phyloP scores from a whole-genome alignment of 352 stramenopile species.

The Pythium diclinum region DNA sequence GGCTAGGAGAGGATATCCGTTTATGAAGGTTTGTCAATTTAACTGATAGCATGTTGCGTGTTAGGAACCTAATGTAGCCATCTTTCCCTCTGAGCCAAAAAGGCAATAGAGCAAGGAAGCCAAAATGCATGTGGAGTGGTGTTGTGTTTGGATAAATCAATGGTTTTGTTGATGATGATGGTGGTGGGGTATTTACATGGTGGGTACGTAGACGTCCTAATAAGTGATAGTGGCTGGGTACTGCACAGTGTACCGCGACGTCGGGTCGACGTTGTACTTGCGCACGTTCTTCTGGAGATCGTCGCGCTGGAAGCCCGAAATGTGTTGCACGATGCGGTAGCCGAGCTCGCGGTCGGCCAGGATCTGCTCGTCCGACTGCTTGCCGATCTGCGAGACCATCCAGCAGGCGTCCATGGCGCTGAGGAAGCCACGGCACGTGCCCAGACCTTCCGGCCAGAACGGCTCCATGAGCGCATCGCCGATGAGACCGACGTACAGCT shows the following conservation, averaged over 20 bases:
- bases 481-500: slow-evolving; percentile 76
- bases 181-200: slow-evolving; percentile 1
- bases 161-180: not conserved
- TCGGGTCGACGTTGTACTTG: slow-evolving; percentile 78
- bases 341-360: slow-evolving; percentile 73
- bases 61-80: not conserved
- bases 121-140: not conserved
- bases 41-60: not conserved
- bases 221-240: slow-evolving; percentile 40
- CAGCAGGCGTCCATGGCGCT: slow-evolving; percentile 70
- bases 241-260: slow-evolving; percentile 75
- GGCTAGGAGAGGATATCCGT: not conserved
- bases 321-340: slow-evolving; percentile 73
- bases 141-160: slow-evolving; percentile 5
- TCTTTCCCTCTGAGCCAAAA: not conserved
- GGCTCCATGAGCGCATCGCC: slow-evolving; percentile 81
- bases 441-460: slow-evolving; percentile 84
- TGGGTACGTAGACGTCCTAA: slow-evolving; percentile 2
- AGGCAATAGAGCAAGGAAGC: not conserved
- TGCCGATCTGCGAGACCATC: slow-evolving; percentile 74
- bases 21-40: not conserved
- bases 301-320: slow-evolving; percentile 67
- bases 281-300: slow-evolving; percentile 80
- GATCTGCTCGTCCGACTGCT: slow-evolving; percentile 67
- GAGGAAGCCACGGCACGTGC: slow-evolving; percentile 80